Evolutionary conservation across 257 asterid genomes (phyloP).

Genomic region (Catharanthus roseus): DNA sequence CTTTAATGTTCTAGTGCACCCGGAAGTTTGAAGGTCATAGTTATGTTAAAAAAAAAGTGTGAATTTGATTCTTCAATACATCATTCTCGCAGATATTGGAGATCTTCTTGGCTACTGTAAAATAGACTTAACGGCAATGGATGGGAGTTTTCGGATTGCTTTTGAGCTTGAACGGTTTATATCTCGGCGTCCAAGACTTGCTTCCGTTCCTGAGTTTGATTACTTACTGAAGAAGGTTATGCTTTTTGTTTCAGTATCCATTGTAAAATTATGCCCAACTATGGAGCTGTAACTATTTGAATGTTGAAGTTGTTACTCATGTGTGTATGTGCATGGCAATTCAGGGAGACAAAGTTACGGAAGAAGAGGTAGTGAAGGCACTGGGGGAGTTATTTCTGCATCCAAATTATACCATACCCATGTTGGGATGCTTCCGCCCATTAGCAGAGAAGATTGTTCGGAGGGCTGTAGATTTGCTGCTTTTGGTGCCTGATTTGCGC

Average conservation of each 20-base stretch:
- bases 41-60: too few species aligned
- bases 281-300: not conserved
- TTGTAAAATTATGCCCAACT: not conserved
- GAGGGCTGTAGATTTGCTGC: slow-evolving; percentile 54
- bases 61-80: not conserved
- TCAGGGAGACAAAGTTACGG: slow-evolving; percentile 59
- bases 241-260: not conserved
- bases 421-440: slow-evolving; percentile 81
- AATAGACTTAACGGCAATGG: slow-evolving; percentile 46
- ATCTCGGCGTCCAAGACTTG: slow-evolving; percentile 54
- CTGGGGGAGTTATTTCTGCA: slow-evolving; percentile 67
- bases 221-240: slow-evolving; percentile 56
- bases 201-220: slow-evolving; percentile 33
- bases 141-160: slow-evolving; percentile 61
- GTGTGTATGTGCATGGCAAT: not conserved
- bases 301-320: not conserved
- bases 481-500: slow-evolving; percentile 48
- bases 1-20: not conserved
- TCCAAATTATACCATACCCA: slow-evolving; percentile 71
- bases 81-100: not conserved
- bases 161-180: slow-evolving; percentile 60
- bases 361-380: slow-evolving; percentile 64
- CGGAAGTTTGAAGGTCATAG: not conserved
- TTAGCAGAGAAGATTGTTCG: slow-evolving; percentile 55
- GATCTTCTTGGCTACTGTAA: not conserved